phyloP scores from a whole-genome alignment of 1,284 basidiomycete species.

The Moniliophthora roreri region DNA sequence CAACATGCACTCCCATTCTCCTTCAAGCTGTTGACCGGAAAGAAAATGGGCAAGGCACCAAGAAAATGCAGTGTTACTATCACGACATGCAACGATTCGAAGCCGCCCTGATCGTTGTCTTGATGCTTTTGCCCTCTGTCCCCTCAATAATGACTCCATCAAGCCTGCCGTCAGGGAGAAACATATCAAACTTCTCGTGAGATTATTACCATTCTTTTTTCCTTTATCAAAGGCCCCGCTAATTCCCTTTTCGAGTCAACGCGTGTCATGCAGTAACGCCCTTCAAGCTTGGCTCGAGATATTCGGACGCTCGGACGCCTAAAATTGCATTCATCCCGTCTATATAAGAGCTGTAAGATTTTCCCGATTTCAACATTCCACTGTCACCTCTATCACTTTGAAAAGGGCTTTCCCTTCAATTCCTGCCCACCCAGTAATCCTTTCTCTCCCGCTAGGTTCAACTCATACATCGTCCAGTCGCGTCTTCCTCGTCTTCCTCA shows the following conservation, averaged over 20 bases:
- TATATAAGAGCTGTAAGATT: slow-evolving; percentile 3
- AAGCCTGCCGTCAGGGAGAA: too few relatives aligned
- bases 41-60: neutral
- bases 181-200: too few relatives aligned
- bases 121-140: neutral
- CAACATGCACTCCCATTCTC: too few relatives aligned
- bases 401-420: neutral
- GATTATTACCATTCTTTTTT: neutral
- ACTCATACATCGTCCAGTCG: neutral
- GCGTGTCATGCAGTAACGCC: slow-evolving; percentile 6
- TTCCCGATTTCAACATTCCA: neutral
- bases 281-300: neutral
- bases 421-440: neutral
- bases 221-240: slow-evolving; percentile 8
- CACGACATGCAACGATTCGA: neutral
- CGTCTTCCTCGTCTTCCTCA: neutral
- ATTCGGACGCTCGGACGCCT: too few relatives aligned
- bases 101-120: neutral
- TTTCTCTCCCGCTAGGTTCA: neutral
- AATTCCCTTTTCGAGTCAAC: slow-evolving; percentile 11
- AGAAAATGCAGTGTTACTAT: neutral
- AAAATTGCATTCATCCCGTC: too few relatives aligned
- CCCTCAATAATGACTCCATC: neutral
- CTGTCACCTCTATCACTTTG: too few relatives aligned
- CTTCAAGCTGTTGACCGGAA: neutral